phyloP scores from a whole-genome alignment of 305 asterid genomes.

The Plantago lanceolata region DNA sequence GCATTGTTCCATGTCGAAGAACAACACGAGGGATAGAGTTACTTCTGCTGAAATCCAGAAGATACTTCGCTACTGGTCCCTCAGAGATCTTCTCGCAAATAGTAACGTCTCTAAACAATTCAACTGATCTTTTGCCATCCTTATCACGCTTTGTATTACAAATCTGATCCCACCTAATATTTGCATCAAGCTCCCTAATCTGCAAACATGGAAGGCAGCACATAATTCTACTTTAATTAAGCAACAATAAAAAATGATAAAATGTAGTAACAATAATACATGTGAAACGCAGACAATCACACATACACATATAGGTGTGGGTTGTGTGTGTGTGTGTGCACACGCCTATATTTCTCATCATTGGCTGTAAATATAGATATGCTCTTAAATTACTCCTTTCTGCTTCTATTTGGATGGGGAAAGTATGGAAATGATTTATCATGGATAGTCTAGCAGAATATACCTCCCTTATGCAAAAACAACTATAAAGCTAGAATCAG shows the following conservation, averaged over 20 bases:
- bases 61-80: constrained; percentile 61
- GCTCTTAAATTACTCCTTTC: neutral
- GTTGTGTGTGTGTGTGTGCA: no score
- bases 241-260: constrained; percentile 14
- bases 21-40: constrained; percentile 82
- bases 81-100: constrained; percentile 70
- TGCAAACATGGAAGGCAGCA: constrained; percentile 32
- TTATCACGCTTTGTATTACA: constrained; percentile 52
- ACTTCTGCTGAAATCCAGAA: constrained; percentile 90
- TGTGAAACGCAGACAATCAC: no score
- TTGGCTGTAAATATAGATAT: neutral
- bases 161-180: constrained; percentile 80
- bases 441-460: neutral
- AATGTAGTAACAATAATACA: constrained; percentile 10
- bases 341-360: no score
- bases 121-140: constrained; percentile 53
- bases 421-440: neutral
- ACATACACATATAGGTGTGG: no score
- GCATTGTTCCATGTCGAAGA: constrained; percentile 56
- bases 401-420: neutral
- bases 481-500: neutral
- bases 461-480: neutral
- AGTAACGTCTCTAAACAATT: constrained; percentile 70
- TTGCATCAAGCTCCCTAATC: constrained; percentile 90
- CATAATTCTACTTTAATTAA: constrained; percentile 16